Percentiles rank a stretch among this genome's conserved stretches.
These are phyloP conservation scores for Penicillium italicum DNA, from an alignment of 2,329 filamentous ascomycete species.

Conservation along the genomic window DNA sequence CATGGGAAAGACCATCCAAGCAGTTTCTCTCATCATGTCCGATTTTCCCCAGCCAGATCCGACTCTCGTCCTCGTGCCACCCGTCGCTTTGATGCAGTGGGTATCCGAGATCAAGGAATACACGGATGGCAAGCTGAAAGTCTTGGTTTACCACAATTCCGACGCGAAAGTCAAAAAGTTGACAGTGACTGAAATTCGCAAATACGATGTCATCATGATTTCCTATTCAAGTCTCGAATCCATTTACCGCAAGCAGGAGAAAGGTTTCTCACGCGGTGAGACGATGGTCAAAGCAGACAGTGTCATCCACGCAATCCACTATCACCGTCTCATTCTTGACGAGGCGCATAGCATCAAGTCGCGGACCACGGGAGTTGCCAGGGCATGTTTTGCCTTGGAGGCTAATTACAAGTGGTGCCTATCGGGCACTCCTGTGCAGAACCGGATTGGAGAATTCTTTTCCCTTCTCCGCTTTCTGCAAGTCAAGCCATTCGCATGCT, in stretches of 20 bases:
- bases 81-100: constrained; percentile 96
- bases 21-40: constrained; percentile 96
- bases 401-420: constrained; percentile 92
- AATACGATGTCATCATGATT: constrained; percentile 93
- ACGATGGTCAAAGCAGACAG: constrained; percentile 75
- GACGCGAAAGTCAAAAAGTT: constrained; percentile 78
- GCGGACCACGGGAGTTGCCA: constrained; percentile 85
- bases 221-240: constrained; percentile 82
- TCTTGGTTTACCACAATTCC: constrained; percentile 84
- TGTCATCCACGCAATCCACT: constrained; percentile 78
- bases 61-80: constrained; percentile 83
- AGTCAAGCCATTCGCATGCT: constrained; percentile 82
- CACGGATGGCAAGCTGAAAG: constrained; percentile 84
- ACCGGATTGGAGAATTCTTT: constrained; percentile 95
- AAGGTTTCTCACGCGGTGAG: constrained; percentile 78
- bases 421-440: constrained; percentile 91
- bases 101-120: constrained; percentile 72
- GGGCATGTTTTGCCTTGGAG: constrained; percentile 87
- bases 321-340: constrained; percentile 88
- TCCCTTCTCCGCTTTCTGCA: constrained; percentile 90
- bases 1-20: constrained; percentile 97
- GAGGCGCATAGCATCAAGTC: constrained; percentile 93
- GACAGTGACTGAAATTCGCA: constrained; percentile 68
- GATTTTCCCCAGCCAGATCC: constrained; percentile 83
- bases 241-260: constrained; percentile 85